These are phyloP conservation scores for Entrophospora sp. DNA, from an alignment of 192 early-diverging fungal species.

Conservation along the genomic window DNA sequence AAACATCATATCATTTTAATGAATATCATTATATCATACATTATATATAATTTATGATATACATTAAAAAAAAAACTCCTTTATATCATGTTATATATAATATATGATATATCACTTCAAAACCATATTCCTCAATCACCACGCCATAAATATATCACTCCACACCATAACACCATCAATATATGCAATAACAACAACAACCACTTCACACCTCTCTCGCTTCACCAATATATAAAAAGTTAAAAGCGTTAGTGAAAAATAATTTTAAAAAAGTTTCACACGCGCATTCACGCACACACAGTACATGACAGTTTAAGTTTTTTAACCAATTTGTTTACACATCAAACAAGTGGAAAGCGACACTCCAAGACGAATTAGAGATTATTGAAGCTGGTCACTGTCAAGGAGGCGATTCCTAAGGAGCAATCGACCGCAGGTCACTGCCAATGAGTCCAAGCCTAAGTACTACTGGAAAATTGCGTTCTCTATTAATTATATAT, in stretches of 20 bases:
- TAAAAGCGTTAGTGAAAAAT: too few species aligned
- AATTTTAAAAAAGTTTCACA: neutral
- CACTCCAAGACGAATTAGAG: neutral
- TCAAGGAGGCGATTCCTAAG: neutral
- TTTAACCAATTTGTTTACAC: neutral
- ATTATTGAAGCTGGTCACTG: slow-evolving; percentile 18
- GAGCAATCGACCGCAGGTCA: slow-evolving; percentile 1
- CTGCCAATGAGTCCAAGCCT: neutral
- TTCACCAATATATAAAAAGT: neutral
- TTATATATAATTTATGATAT: too few species aligned
- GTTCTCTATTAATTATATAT: neutral
- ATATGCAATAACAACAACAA: too few species aligned
- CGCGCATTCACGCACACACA: neutral
- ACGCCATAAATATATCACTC: too few species aligned
- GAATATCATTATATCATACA: too few species aligned
- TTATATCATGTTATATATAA: too few species aligned
- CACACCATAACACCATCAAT: too few species aligned
- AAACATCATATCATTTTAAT: too few species aligned
- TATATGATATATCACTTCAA: too few species aligned
- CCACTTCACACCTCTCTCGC: neutral
- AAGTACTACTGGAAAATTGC: neutral
- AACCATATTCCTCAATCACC: too few species aligned
- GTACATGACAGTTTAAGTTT: neutral
- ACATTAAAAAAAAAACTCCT: too few species aligned
- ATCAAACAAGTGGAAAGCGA: neutral